Percentiles rank a stretch among this genome's conserved stretches.
These are phyloP conservation scores for Atalantia buxifolia DNA, from an alignment of 345 rosid genomes.

Conservation along the genomic window DNA sequence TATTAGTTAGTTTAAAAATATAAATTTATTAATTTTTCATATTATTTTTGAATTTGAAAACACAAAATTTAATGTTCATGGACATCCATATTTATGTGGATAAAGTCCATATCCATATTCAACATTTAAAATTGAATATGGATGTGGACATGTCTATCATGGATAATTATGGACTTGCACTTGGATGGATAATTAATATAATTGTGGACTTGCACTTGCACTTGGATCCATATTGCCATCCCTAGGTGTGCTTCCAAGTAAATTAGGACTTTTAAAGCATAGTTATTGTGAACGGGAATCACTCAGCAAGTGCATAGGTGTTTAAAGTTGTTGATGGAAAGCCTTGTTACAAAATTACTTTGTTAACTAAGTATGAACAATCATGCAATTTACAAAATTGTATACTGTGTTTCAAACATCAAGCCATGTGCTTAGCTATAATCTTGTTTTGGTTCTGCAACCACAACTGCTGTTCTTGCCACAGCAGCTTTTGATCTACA, in stretches of 20 bases:
- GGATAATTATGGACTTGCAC: too few species aligned
- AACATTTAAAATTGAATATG: fast-evolving
- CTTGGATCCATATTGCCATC: too few species aligned
- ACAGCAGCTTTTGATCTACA: slow-evolving; percentile 34
- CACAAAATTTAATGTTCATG: too few species aligned
- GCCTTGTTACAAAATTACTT: background rate
- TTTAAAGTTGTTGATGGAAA: background rate
- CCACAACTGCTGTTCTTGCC: slow-evolving; percentile 66
- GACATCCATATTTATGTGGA: fast-evolving
- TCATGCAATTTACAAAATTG: background rate
- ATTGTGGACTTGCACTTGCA: too few species aligned
- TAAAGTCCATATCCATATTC: fast-evolving
- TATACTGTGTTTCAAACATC: slow-evolving; percentile 11
- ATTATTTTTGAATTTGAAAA: too few species aligned
- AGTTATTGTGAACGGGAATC: too few species aligned
- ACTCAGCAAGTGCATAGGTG: too few species aligned
- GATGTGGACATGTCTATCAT: fast-evolving
- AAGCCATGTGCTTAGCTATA: slow-evolving; percentile 49
- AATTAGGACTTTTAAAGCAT: too few species aligned
- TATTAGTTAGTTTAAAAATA: too few species aligned
- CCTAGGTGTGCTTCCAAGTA: too few species aligned
- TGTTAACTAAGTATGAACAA: background rate
- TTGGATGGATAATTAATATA: too few species aligned
- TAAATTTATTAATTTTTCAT: too few species aligned
- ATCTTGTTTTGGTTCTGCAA: slow-evolving; percentile 69